phyloP scores from a whole-genome alignment of 2,329 filamentous ascomycete genomes.

The Penicillium sp. region DNA sequence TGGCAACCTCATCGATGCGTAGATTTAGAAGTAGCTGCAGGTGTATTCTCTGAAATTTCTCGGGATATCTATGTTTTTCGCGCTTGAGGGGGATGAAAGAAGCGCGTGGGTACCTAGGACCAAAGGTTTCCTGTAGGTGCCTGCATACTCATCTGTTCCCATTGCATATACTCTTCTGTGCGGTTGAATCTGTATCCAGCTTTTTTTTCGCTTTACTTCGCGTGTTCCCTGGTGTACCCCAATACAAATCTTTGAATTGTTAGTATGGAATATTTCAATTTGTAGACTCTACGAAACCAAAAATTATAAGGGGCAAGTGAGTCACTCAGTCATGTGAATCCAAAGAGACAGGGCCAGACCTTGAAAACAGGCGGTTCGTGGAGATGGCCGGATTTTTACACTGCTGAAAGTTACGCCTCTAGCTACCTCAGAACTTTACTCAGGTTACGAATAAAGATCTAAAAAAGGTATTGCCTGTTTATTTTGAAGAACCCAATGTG shows the following conservation, averaged over 20 bases:
- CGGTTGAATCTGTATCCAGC: slow-evolving; percentile 24
- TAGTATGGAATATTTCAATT: neutral
- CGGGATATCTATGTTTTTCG: slow-evolving; percentile 8
- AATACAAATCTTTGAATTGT: slow-evolving; percentile 16
- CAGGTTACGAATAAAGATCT: too few relatives aligned
- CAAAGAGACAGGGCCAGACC: too few relatives aligned
- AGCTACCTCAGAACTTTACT: too few relatives aligned
- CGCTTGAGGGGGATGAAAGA: slow-evolving; percentile 8
- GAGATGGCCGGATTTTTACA: too few relatives aligned
- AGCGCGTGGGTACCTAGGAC: slow-evolving; percentile 5
- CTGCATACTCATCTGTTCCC: slow-evolving; percentile 19
- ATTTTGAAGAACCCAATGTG: slow-evolving; percentile 1
- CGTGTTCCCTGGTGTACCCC: slow-evolving; percentile 11
- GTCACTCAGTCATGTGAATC: too few relatives aligned
- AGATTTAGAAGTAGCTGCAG: slow-evolving; percentile 12
- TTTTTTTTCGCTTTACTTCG: slow-evolving; percentile 19
- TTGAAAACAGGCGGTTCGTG: too few relatives aligned
- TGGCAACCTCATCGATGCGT: slow-evolving; percentile 49
- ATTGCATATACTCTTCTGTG: slow-evolving; percentile 31
- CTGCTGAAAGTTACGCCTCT: too few relatives aligned
- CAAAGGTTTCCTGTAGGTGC: neutral
- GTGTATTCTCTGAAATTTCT: slow-evolving; percentile 1
- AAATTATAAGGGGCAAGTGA: too few relatives aligned
- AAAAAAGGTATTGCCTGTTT: neutral
- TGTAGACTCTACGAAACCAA: neutral